Evolutionary conservation across 2,329 filamentous ascomycete genomes (phyloP).

Genomic region (Aaosphaeria arxii): DNA sequence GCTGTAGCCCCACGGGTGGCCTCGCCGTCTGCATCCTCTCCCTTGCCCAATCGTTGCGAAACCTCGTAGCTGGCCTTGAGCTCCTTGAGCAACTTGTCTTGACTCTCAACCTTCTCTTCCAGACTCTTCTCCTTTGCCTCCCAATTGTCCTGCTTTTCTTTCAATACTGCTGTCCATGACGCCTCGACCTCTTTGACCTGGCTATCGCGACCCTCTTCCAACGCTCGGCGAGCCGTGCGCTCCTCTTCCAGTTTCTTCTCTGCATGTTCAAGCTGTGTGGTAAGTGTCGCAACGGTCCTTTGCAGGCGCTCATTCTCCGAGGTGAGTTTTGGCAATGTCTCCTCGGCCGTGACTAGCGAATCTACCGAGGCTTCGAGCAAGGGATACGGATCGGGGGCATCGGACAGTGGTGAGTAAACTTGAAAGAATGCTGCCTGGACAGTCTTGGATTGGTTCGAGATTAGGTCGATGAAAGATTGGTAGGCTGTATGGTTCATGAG

Average conservation of each 20-base stretch:
- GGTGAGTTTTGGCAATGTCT: constrained; percentile 86
- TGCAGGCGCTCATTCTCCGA: constrained; percentile 87
- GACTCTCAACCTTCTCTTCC: constrained; percentile 91
- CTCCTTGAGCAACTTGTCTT: constrained; percentile 88
- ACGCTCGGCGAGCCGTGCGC: constrained; percentile 65
- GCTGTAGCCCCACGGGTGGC: constrained; percentile 65
- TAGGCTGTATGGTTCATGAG: constrained; percentile 62
- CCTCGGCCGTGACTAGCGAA: constrained; percentile 85
- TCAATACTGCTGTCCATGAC: constrained; percentile 84
- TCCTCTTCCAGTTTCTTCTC: constrained; percentile 80
- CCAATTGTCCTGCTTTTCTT: constrained; percentile 97
- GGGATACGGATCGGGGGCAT: constrained; percentile 94
- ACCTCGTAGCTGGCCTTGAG: constrained; percentile 98
- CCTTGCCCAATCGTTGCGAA: constrained; percentile 79
- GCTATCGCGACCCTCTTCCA: constrained; percentile 73
- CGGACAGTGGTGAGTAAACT: constrained; percentile 87
- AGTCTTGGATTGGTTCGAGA: constrained; percentile 93
- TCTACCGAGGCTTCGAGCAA: constrained; percentile 95
- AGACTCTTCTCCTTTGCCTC: constrained; percentile 84
- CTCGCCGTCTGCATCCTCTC: constrained; percentile 61
- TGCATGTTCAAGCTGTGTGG: constrained; percentile 76
- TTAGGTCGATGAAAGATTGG: constrained; percentile 93
- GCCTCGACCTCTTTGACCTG: constrained; percentile 86
- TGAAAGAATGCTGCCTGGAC: constrained; percentile 92
- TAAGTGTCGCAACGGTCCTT: constrained; percentile 70